Conservation (phyloP, 139 green algal species). For the Asterochloris erici region DNA sequence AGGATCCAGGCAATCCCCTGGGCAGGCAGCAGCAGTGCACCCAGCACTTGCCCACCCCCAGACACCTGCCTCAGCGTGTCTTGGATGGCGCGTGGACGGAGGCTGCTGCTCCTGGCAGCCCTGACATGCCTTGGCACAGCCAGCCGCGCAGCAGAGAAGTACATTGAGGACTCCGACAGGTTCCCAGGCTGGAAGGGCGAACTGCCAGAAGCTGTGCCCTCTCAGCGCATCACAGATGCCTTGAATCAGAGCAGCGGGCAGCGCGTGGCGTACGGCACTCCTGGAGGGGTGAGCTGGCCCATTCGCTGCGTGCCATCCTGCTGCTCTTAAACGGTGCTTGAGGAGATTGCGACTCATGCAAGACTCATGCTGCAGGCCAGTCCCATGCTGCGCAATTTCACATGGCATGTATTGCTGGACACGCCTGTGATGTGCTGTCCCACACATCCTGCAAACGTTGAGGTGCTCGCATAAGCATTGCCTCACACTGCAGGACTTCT, state of each 20-base stretch:
- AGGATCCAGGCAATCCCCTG: no score
- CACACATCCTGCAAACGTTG: not conserved
- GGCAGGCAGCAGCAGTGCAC: no score
- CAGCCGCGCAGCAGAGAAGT: slow-evolving; percentile 14
- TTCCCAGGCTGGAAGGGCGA: slow-evolving; percentile 61
- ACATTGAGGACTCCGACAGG: slow-evolving; percentile 40
- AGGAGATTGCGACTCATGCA: no score
- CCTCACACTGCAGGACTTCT: slow-evolving; percentile 38
- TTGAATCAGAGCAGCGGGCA: not conserved
- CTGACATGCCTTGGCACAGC: no score
- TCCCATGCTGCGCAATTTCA: not conserved
- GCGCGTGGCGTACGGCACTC: slow-evolving; percentile 38
- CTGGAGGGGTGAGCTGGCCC: slow-evolving; percentile 32
- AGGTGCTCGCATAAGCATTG: not conserved
- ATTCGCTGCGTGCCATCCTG: not conserved
- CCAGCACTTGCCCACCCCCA: no score
- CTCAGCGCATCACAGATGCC: not conserved
- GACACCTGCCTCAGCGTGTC: no score
- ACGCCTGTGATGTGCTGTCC: not conserved
- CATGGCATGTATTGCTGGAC: not conserved
- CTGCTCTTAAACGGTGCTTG: no score
- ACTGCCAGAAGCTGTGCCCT: slow-evolving; percentile 21
- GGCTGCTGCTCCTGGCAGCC: no score
- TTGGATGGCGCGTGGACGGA: no score
- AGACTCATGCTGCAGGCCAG: not conserved